phyloP scores from a whole-genome alignment of 371 early-diverging fungal species.

The Funneliformis caledonium region DNA sequence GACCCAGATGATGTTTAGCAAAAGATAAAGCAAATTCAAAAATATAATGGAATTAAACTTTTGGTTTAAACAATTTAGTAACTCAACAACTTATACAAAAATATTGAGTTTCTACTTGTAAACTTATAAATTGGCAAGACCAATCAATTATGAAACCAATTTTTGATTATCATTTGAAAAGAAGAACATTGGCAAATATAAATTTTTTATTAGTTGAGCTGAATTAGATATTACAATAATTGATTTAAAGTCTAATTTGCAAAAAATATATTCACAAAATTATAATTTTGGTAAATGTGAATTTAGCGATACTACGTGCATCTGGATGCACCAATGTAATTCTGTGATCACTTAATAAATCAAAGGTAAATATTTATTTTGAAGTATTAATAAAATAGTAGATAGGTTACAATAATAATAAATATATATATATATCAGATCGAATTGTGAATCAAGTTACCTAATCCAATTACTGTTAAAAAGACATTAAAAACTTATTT shows the following conservation, averaged over 20 bases:
- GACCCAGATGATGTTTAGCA: not conserved
- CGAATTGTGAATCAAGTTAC: not conserved
- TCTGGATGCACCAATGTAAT: not conserved
- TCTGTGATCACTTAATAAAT: not conserved
- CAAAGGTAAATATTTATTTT: not conserved
- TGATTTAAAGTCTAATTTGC: no score
- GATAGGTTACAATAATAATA: no score
- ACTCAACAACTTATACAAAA: not conserved
- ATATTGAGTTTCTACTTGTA: not conserved
- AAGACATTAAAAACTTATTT: not conserved
- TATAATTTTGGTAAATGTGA: not conserved
- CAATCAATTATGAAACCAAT: not conserved
- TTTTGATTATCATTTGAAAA: conserved; percentile 3
- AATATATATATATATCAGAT: not conserved
- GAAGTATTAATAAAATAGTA: no score
- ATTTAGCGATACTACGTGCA: not conserved
- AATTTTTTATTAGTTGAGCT: conserved; percentile 6
- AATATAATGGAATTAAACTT: not conserved
- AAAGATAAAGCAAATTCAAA: not conserved
- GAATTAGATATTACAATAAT: not conserved
- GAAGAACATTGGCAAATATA: not conserved
- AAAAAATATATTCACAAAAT: not conserved
- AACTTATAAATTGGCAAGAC: not conserved
- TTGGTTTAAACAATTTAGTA: not conserved
- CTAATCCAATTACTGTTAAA: not conserved